A percentile compares a stretch with the other conserved stretches of the same genome.
phyloP scores from a whole-genome alignment of 139 green algal genomes.

The Chlorella vulgaris region DNA sequence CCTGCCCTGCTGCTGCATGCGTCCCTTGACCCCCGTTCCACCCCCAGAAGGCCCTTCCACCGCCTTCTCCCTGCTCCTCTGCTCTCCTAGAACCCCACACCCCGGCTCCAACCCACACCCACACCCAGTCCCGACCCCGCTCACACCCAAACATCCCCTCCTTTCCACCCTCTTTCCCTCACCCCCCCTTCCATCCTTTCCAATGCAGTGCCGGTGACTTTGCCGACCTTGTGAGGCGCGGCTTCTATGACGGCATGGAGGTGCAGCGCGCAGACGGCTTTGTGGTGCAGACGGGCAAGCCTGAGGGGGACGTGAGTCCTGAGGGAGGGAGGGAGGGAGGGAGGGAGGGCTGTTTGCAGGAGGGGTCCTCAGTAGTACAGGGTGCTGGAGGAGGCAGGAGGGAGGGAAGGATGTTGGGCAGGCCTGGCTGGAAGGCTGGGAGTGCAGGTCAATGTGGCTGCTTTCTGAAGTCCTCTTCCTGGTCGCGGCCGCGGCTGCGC shows the following conservation, averaged over 20 bases:
- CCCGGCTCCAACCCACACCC: not conserved
- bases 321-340: not conserved
- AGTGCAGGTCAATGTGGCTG: too few species aligned
- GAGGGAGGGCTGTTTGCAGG: not conserved
- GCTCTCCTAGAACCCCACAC: too few species aligned
- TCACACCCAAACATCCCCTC: not conserved
- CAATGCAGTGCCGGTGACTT: conserved; percentile 84
- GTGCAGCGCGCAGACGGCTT: conserved; percentile 97
- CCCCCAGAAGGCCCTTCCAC: too few species aligned
- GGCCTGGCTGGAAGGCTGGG: too few species aligned
- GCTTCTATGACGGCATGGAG: conserved; percentile 97
- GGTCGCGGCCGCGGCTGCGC: too few species aligned
- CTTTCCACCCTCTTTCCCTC: not conserved
- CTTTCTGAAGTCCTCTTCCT: too few species aligned
- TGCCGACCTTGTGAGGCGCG: conserved; percentile 87
- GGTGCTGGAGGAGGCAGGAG: not conserved
- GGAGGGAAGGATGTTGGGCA: too few species aligned
- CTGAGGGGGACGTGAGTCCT: conserved; percentile 52
- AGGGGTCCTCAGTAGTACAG: not conserved
- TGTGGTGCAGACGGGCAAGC: conserved; percentile 97
- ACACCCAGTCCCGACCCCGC: not conserved
- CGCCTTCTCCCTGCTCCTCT: too few species aligned
- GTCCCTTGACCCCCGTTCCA: too few species aligned
- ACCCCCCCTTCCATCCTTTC: too few species aligned
- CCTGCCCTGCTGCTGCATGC: too few species aligned